Evolutionary conservation across 306 rosid genomes (phyloP), one percentile per base, ranked within the genome.

Genomic region (Quercus variabilis): DNA sequence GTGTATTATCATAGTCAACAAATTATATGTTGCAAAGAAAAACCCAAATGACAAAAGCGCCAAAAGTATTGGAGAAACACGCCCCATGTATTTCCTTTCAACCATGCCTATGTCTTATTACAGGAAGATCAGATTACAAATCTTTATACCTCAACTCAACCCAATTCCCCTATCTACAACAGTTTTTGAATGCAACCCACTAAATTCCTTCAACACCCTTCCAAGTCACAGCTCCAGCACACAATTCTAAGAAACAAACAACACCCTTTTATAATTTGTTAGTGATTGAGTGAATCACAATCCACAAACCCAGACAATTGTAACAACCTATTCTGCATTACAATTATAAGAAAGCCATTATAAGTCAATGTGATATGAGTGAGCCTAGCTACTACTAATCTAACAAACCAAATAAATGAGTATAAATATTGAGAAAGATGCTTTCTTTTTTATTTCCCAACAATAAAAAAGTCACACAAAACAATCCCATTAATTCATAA

Each of bases 21-120:
- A 84, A 80, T 94, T 94, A 76, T 92, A 92, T 12, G 96, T 74
- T 6, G 91, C 98, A 65, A 94, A 78, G 77, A 73, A 81, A 84
- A 92, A 92, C n/a, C 92, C 91, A 77, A 94, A 81, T 49, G 88
- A 88, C 81, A 90, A 78, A 72, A 92, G 93, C 79, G 88, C 73
- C 85, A 88, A n/a, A 74, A 94, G 85, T 31, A 88, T 57, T 31
- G 92, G 85, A 54, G 87, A 88, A 13, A 59, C 86, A 75, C 96
- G 89, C 35, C 97, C 92, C 87, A 88, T 81, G 81, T 30, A 72
- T 74, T 88, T 92, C 80, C 91, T 90, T 87, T 89, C 90, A 73
- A 80, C 82, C 97, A 94, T 94, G 79, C 64, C 81, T 17, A 10
- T 55, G 38, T 28, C 67, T 65, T 79, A 75, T 52, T 14, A 13